phyloP scores from a whole-genome alignment of 2,329 filamentous ascomycete species.

The Eurotiales sp. region DNA sequence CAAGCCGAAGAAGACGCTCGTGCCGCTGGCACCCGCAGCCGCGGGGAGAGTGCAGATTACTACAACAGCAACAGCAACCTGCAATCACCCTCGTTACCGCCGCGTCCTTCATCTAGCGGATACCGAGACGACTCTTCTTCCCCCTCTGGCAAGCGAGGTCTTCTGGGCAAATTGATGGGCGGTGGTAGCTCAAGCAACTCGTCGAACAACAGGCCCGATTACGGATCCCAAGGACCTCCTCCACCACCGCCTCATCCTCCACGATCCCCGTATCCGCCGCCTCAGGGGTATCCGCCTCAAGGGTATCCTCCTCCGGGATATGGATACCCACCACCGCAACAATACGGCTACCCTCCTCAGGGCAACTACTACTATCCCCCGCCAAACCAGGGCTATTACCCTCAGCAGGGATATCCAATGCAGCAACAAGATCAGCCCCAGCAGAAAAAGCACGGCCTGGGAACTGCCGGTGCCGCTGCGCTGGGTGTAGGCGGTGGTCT shows the following conservation, averaged over 20 bases:
- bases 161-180: too few relatives aligned
- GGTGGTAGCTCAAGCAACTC: too few relatives aligned
- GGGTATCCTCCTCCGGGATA: constrained; percentile 19
- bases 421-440: constrained; percentile 41
- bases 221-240: too few relatives aligned
- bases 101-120: neutral
- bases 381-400: constrained; percentile 25
- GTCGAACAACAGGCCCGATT: too few relatives aligned
- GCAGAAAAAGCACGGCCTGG: constrained; percentile 49
- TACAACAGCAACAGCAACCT: constrained; percentile 33
- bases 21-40: constrained; percentile 27
- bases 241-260: neutral
- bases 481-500: constrained; percentile 78
- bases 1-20: constrained; percentile 80
- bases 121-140: constrained; percentile 1
- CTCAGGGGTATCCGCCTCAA: constrained; percentile 14
- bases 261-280: constrained; percentile 6
- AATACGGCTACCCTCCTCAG: constrained; percentile 13
- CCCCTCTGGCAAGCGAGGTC: neutral
- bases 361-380: constrained; percentile 27
- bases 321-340: constrained; percentile 31
- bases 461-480: constrained; percentile 69
- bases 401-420: constrained; percentile 23
- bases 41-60: constrained; percentile 46
- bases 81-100: constrained; percentile 15